phyloP scores from a whole-genome alignment of 1,139 yeast genomes.

The Candida labiduridarum region DNA sequence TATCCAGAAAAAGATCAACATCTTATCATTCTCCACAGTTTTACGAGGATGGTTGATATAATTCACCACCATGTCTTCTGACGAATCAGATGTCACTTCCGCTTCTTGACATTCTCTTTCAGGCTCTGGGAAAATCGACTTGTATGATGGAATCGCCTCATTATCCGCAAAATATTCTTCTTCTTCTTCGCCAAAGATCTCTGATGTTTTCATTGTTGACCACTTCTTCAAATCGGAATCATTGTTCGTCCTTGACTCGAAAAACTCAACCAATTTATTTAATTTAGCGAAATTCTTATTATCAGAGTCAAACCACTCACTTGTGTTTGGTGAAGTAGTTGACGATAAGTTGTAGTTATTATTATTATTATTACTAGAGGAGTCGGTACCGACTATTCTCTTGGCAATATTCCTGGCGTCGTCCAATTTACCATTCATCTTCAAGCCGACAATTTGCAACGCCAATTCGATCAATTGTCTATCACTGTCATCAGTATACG shows the following conservation, averaged over 20 bases:
- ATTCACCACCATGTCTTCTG: conserved; percentile 55
- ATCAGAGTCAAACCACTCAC: conserved; percentile 53
- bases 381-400: conserved; percentile 70
- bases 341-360: conserved; percentile 12
- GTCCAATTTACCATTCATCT: conserved; percentile 91
- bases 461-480: conserved; percentile 91
- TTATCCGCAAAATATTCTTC: conserved; percentile 8
- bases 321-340: conserved; percentile 11
- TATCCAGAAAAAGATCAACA: conserved; percentile 88
- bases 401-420: conserved; percentile 91
- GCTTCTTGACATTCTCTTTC: conserved; percentile 10
- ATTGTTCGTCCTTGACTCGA: conserved; percentile 62
- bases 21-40: conserved; percentile 77
- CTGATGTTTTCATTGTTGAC: conserved; percentile 7
- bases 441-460: conserved; percentile 88
- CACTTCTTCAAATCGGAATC: conserved; percentile 22
- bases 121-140: conserved; percentile 2
- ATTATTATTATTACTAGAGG: conserved; percentile 13
- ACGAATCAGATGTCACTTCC: conserved; percentile 47
- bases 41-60: conserved; percentile 62
- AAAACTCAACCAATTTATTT: conserved; percentile 38
- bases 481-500: conserved; percentile 91
- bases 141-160: conserved; percentile 5
- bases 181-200: conserved; percentile 7
- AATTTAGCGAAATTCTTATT: conserved; percentile 52